A percentile compares a stretch with the other conserved stretches of the same genome.
Conservation (phyloP, 2,329 filamentous ascomycete genomes). For the Sclerotinia minor region DNA sequence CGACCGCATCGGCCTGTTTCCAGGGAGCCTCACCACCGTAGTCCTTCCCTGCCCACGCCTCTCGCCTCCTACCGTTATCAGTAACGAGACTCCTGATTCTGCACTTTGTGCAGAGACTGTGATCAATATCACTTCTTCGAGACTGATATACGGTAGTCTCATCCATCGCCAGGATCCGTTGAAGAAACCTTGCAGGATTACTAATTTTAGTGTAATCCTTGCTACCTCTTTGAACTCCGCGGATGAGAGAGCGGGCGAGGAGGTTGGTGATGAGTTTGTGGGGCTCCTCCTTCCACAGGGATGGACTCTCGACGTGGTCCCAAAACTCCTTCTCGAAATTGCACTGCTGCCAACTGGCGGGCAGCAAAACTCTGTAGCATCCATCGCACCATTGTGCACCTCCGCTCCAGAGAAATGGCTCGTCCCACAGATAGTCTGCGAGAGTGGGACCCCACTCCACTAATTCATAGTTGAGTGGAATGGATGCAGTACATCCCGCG, state of each 20-base stretch:
- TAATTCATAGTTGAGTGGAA: background rate
- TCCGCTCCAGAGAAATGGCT: background rate
- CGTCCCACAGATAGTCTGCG: background rate
- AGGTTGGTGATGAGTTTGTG: background rate
- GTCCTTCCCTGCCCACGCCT: background rate
- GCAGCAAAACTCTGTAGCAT: background rate
- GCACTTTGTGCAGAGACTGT: constrained; percentile 5
- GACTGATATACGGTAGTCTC: background rate
- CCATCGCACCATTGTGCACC: background rate
- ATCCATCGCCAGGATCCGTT: background rate
- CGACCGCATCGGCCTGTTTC: background rate
- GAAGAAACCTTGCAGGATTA: background rate
- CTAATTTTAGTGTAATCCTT: background rate
- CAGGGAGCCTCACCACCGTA: background rate
- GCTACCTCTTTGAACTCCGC: background rate
- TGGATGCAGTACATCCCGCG: background rate
- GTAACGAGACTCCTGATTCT: constrained; percentile 2
- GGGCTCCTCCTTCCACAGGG: background rate
- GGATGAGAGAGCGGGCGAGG: background rate
- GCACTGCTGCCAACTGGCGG: constrained; percentile 1
- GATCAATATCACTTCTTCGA: background rate
- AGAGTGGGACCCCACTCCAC: background rate
- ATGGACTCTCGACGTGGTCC: background rate
- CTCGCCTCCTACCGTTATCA: constrained; percentile 4
- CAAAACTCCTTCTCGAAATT: background rate